Base-by-base conservation (phyloP, 352 stramenopile genomes). In the Pythium phragmitis region DNA sequence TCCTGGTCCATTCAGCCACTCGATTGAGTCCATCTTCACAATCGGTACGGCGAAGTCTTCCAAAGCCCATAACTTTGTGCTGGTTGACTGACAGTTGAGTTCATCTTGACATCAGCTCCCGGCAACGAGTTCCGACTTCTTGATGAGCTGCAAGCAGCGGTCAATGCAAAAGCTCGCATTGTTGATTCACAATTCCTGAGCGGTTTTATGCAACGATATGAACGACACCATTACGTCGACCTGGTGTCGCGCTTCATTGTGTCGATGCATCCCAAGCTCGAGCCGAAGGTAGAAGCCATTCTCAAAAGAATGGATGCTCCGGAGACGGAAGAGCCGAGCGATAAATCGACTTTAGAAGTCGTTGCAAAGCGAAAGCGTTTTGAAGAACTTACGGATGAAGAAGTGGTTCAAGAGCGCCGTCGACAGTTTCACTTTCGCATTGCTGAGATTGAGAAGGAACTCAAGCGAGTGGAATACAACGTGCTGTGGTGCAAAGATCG, bases 141-240 rank as follows among this genome's bases (percentile, higher is more conserved):
- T 17, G 81, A 91, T n/a, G 85, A 94, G 26, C 58, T 94, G 0
- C 81, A 94, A 49, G 80, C 82, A 46, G 85, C 83, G n/a, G 81
- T 94, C 9, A 91, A 91, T 60, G 82, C 82, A 12, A 70, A 71
- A n/a, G 73, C 78, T 1, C 79, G 73, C 8, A 77, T 85, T 16
- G 75, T 94, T 14, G 85, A 94, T 53, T 94, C 85, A 2, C 69
- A 77, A 23, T 91, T 94, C 65, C 69, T 92, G 59, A 94, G 82
- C 51, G 83, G 83, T 0, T 94, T 94, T 52, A 86, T 89, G 74
- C 85, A 94, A 62, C 79, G 85, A 0, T 94, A 92, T 50, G 83
- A 92, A 16, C 65, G 80, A 0, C 65, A 79, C 0, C 72, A 91
- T 51, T 94, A 91, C 49, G 89, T 94, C 43, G 53, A 75, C 1